These are phyloP conservation scores for Mallotus japonicus DNA, from an alignment of 441 rosid species.

Conservation along the genomic window DNA sequence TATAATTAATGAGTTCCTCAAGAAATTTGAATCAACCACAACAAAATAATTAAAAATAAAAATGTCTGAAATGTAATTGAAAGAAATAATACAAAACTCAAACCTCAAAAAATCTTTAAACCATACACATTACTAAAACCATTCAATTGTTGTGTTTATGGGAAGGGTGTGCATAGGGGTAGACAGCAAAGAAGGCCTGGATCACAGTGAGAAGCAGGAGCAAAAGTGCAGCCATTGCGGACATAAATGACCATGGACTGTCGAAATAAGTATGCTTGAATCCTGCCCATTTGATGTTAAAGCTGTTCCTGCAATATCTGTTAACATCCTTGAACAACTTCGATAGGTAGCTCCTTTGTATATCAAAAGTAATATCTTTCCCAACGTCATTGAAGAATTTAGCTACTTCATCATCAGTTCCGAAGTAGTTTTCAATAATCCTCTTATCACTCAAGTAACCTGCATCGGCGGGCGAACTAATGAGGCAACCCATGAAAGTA, in stretches of 20 bases:
- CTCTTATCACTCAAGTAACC: constrained; percentile 38
- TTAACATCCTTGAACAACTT: constrained; percentile 44
- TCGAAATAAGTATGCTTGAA: constrained; percentile 50
- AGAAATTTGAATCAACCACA: no score
- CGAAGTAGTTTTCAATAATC: constrained; percentile 30
- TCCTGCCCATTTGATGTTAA: constrained; percentile 47
- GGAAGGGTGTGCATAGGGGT: constrained; percentile 16
- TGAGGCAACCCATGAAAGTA: constrained; percentile 49
- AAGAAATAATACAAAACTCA: no score
- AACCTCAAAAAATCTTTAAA: no score
- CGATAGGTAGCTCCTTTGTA: constrained; percentile 31
- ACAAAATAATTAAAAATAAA: no score
- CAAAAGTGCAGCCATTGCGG: constrained; percentile 7
- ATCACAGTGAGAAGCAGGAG: background rate
- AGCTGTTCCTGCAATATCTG: constrained; percentile 37
- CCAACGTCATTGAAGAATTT: constrained; percentile 41
- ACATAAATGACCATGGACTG: constrained; percentile 61
- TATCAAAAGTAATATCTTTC: constrained; percentile 53
- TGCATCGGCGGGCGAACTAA: constrained; percentile 29
- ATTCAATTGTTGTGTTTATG: background rate
- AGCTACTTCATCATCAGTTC: constrained; percentile 37
- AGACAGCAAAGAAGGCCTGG: constrained; percentile 32
- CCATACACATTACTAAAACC: background rate
- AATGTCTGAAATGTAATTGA: no score
- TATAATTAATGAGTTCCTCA: no score